phyloP scores from a whole-genome alignment of 2,329 filamentous ascomycete species.

The Ceratocystis diversiconidia region DNA sequence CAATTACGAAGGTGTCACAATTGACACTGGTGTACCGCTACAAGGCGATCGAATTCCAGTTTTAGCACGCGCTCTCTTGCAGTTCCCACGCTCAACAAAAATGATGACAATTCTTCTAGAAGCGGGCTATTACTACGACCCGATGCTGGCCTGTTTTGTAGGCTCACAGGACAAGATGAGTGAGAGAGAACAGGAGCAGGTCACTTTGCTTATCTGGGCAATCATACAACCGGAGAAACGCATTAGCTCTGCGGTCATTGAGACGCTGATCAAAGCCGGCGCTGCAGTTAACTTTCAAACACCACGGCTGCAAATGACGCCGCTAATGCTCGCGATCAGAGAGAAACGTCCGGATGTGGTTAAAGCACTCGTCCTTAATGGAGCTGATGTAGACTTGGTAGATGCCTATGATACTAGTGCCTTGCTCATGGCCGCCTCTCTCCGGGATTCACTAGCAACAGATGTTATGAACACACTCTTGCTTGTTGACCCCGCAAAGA shows the following conservation, averaged over 20 bases:
- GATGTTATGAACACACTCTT: conserved; percentile 42
- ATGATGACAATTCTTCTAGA: conserved; percentile 41
- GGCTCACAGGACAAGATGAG: conserved; percentile 28
- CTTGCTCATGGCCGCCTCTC: conserved; percentile 43
- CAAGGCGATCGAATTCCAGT: conserved; percentile 26
- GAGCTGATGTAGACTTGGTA: conserved; percentile 43
- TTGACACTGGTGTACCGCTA: conserved; percentile 36
- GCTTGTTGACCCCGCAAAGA: conserved; percentile 39
- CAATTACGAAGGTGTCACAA: conserved; percentile 33
- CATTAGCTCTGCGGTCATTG: conserved; percentile 43
- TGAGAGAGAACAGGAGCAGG: conserved; percentile 39
- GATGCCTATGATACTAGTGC: conserved; percentile 45
- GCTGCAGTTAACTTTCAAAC: conserved; percentile 43
- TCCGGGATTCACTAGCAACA: conserved; percentile 39
- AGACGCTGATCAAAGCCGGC: conserved; percentile 38
- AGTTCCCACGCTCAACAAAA: conserved; percentile 39
- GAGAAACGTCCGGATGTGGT: conserved; percentile 43
- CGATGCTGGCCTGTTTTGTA: conserved; percentile 23
- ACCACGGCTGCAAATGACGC: conserved; percentile 31
- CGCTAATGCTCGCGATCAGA: conserved; percentile 45
- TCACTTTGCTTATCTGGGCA: conserved; percentile 46
- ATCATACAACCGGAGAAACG: conserved; percentile 49
- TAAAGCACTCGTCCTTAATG: conserved; percentile 40
- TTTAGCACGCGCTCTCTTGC: conserved; percentile 37
- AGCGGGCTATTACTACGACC: conserved; percentile 46